Evolutionary conservation across 106 monocot species (phyloP), one percentile per base, ranked within the genome.

Genomic region (Dactylorhiza incarnata): DNA sequence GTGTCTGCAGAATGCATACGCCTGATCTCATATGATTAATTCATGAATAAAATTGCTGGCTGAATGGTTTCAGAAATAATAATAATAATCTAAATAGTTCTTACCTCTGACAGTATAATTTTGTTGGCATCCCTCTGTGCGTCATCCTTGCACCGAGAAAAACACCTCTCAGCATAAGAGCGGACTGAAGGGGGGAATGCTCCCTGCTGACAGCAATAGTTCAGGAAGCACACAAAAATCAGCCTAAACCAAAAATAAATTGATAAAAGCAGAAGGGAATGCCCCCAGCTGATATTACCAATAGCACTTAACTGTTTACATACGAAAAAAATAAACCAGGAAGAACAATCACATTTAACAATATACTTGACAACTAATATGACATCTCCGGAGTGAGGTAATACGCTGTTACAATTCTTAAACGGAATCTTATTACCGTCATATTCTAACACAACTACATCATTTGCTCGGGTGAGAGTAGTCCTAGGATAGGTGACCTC

Each of bases 101-200:
- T 70, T 72, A 97, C 96, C 93, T 93, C 91, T 80, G 72, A 72
- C 44, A 91, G 86, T 86, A 97, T 82, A 73, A 86, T 59, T 50
- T 72, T 86, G 61, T 86, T 89, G 68, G 79, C 76, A 80, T 80
- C 49, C 80, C 93, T 87, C 73, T 93, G 87, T 63, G 86, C 75
- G 75, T 97, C 96, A 88, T 90, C 82, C 81, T 84, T 93, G 87
- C 96, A 97, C 25, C 96, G 87, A 81, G 87, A 82, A 87, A 97
- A 89, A 58, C 87, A 84, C 74, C 89, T 91, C 74, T 87, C 87
- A 67, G 91, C 91, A 79, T 89, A 93, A 25, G 87, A 79, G 87
- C 88, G 77, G 48, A 97, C 74, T 52, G 93, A 85, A 53, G 87
- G 62, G 76, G 96, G 93, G 24, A 97, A 75, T 46, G 81, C 24